Base-by-base conservation (phyloP, 352 stramenopile species). In the Globisporangium megalacanthum region DNA sequence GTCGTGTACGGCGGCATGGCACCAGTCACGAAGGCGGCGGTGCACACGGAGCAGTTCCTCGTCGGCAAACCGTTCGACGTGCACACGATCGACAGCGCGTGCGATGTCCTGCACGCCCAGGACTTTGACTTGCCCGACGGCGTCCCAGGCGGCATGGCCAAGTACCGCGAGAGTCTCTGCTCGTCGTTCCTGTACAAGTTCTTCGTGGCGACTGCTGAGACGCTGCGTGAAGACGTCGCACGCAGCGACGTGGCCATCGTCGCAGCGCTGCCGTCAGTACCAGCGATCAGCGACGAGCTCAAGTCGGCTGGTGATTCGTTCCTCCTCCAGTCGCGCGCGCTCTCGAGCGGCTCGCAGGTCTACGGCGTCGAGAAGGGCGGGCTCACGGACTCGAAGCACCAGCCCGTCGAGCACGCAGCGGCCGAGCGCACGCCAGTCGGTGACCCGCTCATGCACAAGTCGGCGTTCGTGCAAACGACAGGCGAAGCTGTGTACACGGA, bases 131-230 rank as follows among this genome's bases (percentile, higher is more conserved):
- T 99, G 19, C 91, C 92, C 3, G 75, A 94, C 14, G 72, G 77
- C 46, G 95, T 98, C 20, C 92, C 92, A 3, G 95, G 96, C 59
- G 96, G 96, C 11, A 97, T 98, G 82, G 80, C 92, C 6, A 86
- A 97, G 49, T 99, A 98, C 69, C 79, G 96, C n/a, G 85, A 96
- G 61, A 95, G 92, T 37, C 70, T 99, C 56, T 95, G 91, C 31
- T 82, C 81, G 22, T 98, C 90, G 6, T 99, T 98, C 60, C 69
- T 98, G 39, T 92, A 97, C 75, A 98, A 98, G 65, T 97, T 98
- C 60, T 98, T 90, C 52, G 62, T 98, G 45, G 68, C 79, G 31
- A 88, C 75, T 10, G 79, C 73, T 3, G 63, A 87, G 52, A 58
- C 61, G 10, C 68, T 96, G 51, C 77, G 77, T n/a, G 35, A 81